phyloP scores from a whole-genome alignment of 306 rosid genomes.

The Dryas octopetala region DNA sequence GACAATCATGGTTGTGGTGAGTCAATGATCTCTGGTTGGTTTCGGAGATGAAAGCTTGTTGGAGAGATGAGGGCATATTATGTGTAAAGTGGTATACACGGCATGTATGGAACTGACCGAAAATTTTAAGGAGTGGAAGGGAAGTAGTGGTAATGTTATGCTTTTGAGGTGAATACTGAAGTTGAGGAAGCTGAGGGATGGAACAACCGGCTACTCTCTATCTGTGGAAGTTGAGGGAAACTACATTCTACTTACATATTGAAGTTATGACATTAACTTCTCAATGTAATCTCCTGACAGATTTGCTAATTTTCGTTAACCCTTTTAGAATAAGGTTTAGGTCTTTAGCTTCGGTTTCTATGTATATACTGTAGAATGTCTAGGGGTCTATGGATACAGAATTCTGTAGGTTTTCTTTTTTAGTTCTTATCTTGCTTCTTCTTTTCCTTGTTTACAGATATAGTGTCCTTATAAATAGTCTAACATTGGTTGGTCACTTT shows the following conservation, averaged over 20 bases:
- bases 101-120: slow-evolving; percentile 24
- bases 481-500: neutral
- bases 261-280: slow-evolving; percentile 16
- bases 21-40: slow-evolving; percentile 32
- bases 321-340: slow-evolving; percentile 13
- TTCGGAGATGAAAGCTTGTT: slow-evolving; percentile 17
- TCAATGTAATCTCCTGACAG: slow-evolving; percentile 4
- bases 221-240: slow-evolving; percentile 37
- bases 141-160: slow-evolving; percentile 17
- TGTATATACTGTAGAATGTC: slow-evolving; percentile 24
- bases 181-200: slow-evolving; percentile 7
- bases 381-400: slow-evolving; percentile 14
- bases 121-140: slow-evolving; percentile 33
- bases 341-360: slow-evolving; percentile 3
- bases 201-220: slow-evolving; percentile 26
- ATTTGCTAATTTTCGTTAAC: slow-evolving; percentile 4
- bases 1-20: slow-evolving; percentile 35
- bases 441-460: neutral
- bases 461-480: slow-evolving; percentile 8
- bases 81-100: neutral
- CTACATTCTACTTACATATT: slow-evolving; percentile 25
- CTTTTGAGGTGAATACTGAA: neutral
- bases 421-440: neutral
- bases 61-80: neutral
- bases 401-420: slow-evolving; percentile 17